Evolutionary conservation across 2,329 filamentous ascomycete species (phyloP).

Genomic region (Calycina herbarum): DNA sequence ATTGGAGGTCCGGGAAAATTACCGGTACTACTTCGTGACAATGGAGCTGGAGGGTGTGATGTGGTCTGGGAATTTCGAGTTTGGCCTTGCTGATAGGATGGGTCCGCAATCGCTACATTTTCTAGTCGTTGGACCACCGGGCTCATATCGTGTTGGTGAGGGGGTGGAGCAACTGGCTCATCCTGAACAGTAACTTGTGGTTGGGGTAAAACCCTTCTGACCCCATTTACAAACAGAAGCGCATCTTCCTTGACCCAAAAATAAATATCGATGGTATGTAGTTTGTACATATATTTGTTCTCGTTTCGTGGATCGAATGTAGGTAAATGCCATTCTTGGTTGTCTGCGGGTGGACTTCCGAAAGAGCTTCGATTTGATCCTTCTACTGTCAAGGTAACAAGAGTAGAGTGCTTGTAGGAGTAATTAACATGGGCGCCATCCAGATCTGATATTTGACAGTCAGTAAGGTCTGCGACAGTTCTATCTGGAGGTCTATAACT

Average conservation of each 20-base stretch:
- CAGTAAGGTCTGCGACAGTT: not conserved
- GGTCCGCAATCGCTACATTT: constrained; percentile 64
- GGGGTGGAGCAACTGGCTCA: constrained; percentile 56
- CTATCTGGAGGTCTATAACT: constrained; percentile 39
- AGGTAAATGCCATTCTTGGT: constrained; percentile 72
- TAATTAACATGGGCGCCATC: constrained; percentile 66
- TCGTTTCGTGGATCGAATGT: constrained; percentile 71
- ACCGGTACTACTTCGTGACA: constrained; percentile 11
- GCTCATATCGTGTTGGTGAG: constrained; percentile 55
- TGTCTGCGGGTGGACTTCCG: constrained; percentile 39
- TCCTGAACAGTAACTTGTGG: constrained; percentile 63
- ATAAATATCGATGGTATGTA: constrained; percentile 76
- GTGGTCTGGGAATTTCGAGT: constrained; percentile 33
- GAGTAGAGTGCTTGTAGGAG: constrained; percentile 71
- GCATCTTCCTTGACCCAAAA: constrained; percentile 77
- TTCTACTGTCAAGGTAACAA: constrained; percentile 67
- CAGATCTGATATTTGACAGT: constrained; percentile 51
- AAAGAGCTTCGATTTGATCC: constrained; percentile 33
- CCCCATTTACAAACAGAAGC: constrained; percentile 65
- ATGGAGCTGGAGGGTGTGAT: constrained; percentile 14
- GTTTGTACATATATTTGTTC: constrained; percentile 75
- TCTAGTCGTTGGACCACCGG: constrained; percentile 74
- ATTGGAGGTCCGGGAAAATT: constrained; percentile 12
- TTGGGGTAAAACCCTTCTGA: constrained; percentile 63
- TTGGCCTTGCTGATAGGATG: constrained; percentile 44